phyloP scores from a whole-genome alignment of 192 early-diverging fungal species.

The Helicostylum pulchrum region DNA sequence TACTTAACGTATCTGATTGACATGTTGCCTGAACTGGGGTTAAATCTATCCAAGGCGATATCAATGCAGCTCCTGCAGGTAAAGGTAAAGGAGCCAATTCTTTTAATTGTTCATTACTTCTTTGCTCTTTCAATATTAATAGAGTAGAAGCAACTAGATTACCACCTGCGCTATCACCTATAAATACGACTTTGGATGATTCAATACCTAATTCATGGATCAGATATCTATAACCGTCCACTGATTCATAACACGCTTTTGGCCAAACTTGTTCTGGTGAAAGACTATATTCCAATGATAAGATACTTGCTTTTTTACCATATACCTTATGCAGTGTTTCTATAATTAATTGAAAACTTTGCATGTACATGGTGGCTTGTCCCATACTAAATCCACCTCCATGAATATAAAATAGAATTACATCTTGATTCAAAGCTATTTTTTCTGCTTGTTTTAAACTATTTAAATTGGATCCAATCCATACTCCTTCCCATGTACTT shows the following conservation, averaged over 20 bases:
- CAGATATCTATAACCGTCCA: conserved; percentile 15
- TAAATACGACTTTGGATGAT: background rate
- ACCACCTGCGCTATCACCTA: conserved; percentile 18
- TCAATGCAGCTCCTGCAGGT: conserved; percentile 10
- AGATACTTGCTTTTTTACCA: background rate
- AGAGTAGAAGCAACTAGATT: background rate
- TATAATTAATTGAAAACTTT: background rate
- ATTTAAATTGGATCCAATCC: conserved; percentile 11
- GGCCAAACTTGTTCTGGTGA: conserved; percentile 13
- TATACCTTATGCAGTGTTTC: background rate
- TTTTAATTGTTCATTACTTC: background rate
- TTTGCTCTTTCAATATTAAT: background rate
- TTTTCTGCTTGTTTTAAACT: background rate
- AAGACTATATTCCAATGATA: conserved; percentile 8
- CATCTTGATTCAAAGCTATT: background rate
- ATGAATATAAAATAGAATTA: conserved; percentile 19
- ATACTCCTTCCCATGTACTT: conserved; percentile 7
- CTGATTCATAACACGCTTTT: background rate
- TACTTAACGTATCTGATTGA: background rate
- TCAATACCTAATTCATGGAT: background rate
- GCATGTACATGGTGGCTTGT: conserved; percentile 9
- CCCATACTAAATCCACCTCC: conserved; percentile 18
- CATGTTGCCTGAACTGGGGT: background rate
- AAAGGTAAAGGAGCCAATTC: conserved; percentile 4
- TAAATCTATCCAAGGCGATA: conserved; percentile 16